phyloP scores from a whole-genome alignment of 2,329 filamentous ascomycete species.

The Fusarium verrucosum region DNA sequence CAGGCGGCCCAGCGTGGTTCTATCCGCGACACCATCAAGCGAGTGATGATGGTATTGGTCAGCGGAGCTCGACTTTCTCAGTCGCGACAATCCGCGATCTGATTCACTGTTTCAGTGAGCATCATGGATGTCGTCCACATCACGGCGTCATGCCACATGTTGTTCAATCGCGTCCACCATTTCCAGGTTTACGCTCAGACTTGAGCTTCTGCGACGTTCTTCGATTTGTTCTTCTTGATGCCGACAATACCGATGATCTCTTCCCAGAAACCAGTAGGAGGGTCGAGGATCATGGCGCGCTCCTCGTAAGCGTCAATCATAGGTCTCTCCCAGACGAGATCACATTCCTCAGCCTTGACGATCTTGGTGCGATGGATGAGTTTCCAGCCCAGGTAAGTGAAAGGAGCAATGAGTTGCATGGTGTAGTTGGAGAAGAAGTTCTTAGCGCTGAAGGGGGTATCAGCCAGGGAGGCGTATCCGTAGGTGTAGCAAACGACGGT shows the following conservation, averaged over 20 bases:
- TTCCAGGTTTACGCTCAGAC: conserved; percentile 7
- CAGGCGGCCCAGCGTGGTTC: neutral
- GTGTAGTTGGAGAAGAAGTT: conserved; percentile 59
- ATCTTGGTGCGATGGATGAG: conserved; percentile 63
- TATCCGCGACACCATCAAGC: neutral
- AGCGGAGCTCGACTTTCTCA: neutral
- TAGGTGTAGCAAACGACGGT: conserved; percentile 53
- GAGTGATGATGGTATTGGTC: neutral
- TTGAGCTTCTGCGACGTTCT: conserved; percentile 13
- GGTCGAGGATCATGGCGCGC: conserved; percentile 46
- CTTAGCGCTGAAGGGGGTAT: conserved; percentile 59
- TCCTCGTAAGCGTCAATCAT: conserved; percentile 62
- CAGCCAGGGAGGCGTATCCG: conserved; percentile 61
- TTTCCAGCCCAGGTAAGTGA: conserved; percentile 66
- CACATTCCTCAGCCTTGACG: conserved; percentile 59
- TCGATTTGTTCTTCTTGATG: conserved; percentile 28
- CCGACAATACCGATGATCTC: conserved; percentile 30
- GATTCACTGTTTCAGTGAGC: neutral
- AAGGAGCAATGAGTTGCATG: conserved; percentile 57
- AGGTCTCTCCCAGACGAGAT: conserved; percentile 64
- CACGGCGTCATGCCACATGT: neutral
- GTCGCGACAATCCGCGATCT: neutral
- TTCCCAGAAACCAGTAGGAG: conserved; percentile 54
- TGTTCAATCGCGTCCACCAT: neutral
- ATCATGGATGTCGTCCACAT: neutral